Base-by-base conservation (phyloP, 2,329 filamentous ascomycete species). In the Aspergillus sp. region DNA sequence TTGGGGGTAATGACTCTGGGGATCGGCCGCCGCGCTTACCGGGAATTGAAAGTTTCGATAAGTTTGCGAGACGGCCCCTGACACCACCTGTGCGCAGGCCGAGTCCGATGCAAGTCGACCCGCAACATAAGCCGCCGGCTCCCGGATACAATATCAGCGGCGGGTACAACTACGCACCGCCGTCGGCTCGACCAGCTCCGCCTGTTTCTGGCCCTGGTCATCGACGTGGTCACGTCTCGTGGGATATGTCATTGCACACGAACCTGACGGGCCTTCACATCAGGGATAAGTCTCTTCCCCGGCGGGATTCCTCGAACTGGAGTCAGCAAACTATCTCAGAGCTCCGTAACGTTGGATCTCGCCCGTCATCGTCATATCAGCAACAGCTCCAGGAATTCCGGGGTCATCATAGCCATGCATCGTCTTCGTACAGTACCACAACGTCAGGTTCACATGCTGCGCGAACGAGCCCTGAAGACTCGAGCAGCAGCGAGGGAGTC, bases 41-140 rank as follows among this genome's bases (percentile, higher is more conserved):
- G 1, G 92, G 93, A 13, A 97, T 97, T 64, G 91, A 96, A 71
- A 96, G 91, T 15, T 96, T 97, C 66, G 91, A 93, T 68, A 87
- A 90, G 56, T 80, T 90, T 22, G 69, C 68, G 22, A 88, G 86
- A 57, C 83, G 83, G 19, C 83, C 86, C 1, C 72, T 80, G 12
- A 85, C 89, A 0, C 86, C 88, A 7, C 83, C 85, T 1, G 82
- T 85, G 49, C 85, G 88, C 47, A 82, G 83, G 54, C 80, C 85
- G 2, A 92, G 90, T 52, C 90, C 91, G 0, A 93, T 95, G 90
- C 84, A 89, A 68, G 76, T 92, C 9, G 91, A 96, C 64, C 68
- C 75, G 42, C 78, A 78, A 3, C 74, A 51, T 64, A 77, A 15
- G 55, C 75, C 68, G 53, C 75, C 68, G n/a, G 49, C 64, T n/a